phyloP scores from a whole-genome alignment of 2,329 filamentous ascomycete genomes.

The Trichophaea hybrida region DNA sequence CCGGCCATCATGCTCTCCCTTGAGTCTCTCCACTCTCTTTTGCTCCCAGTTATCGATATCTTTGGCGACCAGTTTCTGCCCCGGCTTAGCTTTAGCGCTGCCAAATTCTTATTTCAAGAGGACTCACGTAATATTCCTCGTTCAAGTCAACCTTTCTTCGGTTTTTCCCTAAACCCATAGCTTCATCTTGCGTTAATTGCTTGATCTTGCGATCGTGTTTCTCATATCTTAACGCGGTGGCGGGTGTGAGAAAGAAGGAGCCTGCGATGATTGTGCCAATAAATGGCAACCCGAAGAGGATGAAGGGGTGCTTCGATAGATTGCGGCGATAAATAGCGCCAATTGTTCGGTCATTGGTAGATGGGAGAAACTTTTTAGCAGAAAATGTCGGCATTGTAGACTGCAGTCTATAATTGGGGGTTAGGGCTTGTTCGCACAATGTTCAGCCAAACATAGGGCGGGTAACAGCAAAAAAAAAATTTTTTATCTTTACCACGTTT shows the following conservation, averaged over 20 bases:
- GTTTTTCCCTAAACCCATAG: conserved; percentile 60
- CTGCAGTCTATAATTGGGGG: neutral
- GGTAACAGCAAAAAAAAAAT: neutral
- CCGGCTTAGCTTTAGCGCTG: neutral
- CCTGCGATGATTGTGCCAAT: conserved; percentile 77
- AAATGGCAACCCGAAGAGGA: conserved; percentile 89
- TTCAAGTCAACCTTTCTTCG: conserved; percentile 61
- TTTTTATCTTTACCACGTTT: neutral
- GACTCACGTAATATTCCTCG: conserved; percentile 69
- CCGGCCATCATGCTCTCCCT: conserved; percentile 61
- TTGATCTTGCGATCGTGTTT: conserved; percentile 79
- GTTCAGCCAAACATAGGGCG: neutral
- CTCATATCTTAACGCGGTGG: conserved; percentile 87
- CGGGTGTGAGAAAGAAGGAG: conserved; percentile 87
- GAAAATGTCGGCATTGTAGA: conserved; percentile 48
- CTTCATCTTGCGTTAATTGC: conserved; percentile 72
- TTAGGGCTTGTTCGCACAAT: neutral
- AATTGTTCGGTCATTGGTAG: conserved; percentile 50
- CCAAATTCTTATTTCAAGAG: neutral
- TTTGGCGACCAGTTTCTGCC: conserved; percentile 64
- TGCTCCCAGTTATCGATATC: conserved; percentile 96
- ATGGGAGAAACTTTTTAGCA: conserved; percentile 54
- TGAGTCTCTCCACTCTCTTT: conserved; percentile 76
- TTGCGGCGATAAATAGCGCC: conserved; percentile 61
- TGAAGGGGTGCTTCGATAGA: conserved; percentile 68